A percentile compares a stretch with the other conserved stretches of the same genome.
These are phyloP conservation scores for Sporothrix sp. DNA, from an alignment of 2,329 filamentous ascomycete species.

Conservation along the genomic window DNA sequence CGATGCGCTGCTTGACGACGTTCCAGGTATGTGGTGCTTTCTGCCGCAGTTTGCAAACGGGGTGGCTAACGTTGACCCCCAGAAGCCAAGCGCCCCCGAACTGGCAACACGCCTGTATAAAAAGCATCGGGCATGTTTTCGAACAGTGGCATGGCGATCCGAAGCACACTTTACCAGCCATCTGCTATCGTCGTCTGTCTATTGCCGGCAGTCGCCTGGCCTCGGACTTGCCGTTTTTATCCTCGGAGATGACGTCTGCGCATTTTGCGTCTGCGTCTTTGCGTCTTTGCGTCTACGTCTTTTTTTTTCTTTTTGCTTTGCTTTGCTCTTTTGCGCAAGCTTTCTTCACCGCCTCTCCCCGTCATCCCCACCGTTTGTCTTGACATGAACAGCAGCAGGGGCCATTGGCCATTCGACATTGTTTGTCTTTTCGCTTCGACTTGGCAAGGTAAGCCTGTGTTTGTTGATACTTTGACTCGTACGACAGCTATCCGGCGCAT, in stretches of 20 bases:
- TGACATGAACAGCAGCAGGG: neutral
- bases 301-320: neutral
- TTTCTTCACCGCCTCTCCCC: neutral
- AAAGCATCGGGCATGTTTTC: too few relatives aligned
- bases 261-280: too few relatives aligned
- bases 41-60: neutral
- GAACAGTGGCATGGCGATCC: neutral
- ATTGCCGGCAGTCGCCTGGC: too few relatives aligned
- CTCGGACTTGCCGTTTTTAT: too few relatives aligned
- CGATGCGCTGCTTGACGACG: constrained; percentile 17
- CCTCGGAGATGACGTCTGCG: too few relatives aligned
- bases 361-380: neutral
- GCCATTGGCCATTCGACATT: neutral
- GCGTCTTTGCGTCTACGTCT: too few relatives aligned
- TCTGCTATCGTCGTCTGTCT: too few relatives aligned
- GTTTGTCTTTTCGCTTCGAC: neutral
- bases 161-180: too few relatives aligned
- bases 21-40: constrained; percentile 27
- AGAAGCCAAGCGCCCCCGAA: constrained; percentile 45
- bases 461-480: neutral
- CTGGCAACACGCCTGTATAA: constrained; percentile 15
- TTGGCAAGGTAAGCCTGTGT: neutral
- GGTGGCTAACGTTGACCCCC: neutral
- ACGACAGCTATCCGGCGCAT: neutral
- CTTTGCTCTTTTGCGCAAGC: neutral